phyloP scores from a whole-genome alignment of 257 asterid genomes.

The Henckelia pumila region DNA sequence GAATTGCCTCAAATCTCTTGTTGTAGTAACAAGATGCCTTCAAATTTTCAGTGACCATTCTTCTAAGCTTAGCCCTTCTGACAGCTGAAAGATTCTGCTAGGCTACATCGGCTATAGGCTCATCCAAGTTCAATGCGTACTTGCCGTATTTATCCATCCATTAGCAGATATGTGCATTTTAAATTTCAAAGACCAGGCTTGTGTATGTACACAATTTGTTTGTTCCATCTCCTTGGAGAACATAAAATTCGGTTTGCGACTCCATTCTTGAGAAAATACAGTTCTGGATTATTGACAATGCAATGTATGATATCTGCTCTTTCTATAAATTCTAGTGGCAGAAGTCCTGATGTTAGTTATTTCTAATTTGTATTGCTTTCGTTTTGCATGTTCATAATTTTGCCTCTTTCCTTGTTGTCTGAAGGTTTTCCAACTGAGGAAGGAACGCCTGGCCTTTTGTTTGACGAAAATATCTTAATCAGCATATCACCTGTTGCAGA shows the following conservation, averaged over 20 bases:
- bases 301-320: background rate
- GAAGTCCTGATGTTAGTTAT: background rate
- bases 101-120: constrained; percentile 19
- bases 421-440: constrained; percentile 23
- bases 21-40: constrained; percentile 4
- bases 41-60: background rate
- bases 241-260: background rate
- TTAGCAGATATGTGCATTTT: constrained; percentile 8
- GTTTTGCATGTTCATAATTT: constrained; percentile 27
- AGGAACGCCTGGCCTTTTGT: constrained; percentile 34
- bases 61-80: constrained; percentile 9
- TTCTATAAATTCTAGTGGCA: background rate
- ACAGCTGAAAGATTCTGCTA: constrained; percentile 6
- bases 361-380: background rate
- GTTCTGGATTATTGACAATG: background rate
- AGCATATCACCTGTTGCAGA: constrained; percentile 40
- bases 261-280: background rate
- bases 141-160: too few species aligned
- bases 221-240: background rate
- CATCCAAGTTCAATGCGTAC: background rate
- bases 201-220: background rate
- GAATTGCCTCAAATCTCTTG: background rate
- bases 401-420: constrained; percentile 24
- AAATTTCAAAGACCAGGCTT: constrained; percentile 1
- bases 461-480: constrained; percentile 26